A percentile compares a stretch with the other conserved stretches of the same genome.
Evolutionary conservation across 169 alveolate genomes (phyloP).

Genomic region (Babesia bigemina): DNA sequence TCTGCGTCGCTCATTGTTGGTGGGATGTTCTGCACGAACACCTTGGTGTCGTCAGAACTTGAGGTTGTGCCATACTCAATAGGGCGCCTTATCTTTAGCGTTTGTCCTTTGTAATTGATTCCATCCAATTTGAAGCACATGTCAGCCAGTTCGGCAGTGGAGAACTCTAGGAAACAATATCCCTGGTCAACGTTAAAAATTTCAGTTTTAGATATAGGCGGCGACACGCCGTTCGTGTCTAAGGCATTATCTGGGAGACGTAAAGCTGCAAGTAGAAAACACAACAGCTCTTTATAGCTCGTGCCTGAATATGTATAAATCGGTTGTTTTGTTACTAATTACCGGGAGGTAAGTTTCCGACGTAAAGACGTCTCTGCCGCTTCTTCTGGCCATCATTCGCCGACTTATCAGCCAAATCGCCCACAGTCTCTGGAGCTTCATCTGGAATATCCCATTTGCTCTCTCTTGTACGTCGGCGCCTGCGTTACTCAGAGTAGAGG

Average conservation of each 20-base stretch:
- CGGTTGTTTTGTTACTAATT: neutral
- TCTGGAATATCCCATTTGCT: constrained; percentile 63
- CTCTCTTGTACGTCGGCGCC: constrained; percentile 59
- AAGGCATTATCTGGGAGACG: constrained; percentile 46
- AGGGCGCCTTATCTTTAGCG: constrained; percentile 80
- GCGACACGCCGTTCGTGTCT: constrained; percentile 30
- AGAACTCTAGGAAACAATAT: constrained; percentile 82
- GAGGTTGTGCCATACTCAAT: constrained; percentile 81
- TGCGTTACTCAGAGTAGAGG: neutral
- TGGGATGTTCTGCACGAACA: constrained; percentile 84
- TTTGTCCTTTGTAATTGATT: constrained; percentile 76
- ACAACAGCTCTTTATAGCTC: constrained; percentile 68
- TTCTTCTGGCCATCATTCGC: constrained; percentile 70
- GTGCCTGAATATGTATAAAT: constrained; percentile 41
- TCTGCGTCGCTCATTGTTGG: constrained; percentile 81
- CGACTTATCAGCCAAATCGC: constrained; percentile 43
- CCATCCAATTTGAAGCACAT: constrained; percentile 83
- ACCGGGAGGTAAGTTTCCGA: constrained; percentile 80
- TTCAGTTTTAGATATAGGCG: constrained; percentile 76
- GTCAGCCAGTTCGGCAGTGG: constrained; percentile 79
- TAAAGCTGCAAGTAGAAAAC: constrained; percentile 70
- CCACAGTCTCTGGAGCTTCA: constrained; percentile 30
- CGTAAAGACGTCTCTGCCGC: constrained; percentile 72
- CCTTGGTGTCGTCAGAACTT: constrained; percentile 79
- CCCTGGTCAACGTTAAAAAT: constrained; percentile 76